A percentile compares a stretch with the other conserved stretches of the same genome.
Conservation (phyloP, 169 alveolate genomes). For the Blepharisma undulans region DNA sequence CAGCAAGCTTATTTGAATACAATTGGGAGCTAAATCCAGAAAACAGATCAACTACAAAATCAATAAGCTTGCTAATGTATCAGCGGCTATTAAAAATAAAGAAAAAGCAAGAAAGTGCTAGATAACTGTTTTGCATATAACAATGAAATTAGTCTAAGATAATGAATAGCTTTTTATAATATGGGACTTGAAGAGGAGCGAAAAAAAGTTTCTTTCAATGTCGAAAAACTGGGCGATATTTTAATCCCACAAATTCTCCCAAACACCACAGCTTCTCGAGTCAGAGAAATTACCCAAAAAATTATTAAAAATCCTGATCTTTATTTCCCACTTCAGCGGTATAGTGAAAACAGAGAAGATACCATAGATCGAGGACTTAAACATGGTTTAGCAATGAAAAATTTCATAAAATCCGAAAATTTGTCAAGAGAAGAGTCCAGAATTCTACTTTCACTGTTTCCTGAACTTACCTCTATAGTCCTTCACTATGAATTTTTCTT, state of each 20-base stretch:
- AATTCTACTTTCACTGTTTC: neutral
- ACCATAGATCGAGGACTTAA: neutral
- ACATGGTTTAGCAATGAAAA: slow-evolving; percentile 24
- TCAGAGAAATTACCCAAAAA: neutral
- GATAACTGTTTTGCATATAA: no score
- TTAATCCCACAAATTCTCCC: neutral
- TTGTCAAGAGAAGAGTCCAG: neutral
- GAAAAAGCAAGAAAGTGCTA: no score
- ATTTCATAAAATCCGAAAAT: neutral
- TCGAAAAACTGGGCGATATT: neutral
- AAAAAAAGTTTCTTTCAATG: neutral
- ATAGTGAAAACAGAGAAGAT: neutral
- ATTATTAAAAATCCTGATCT: neutral
- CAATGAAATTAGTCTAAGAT: no score
- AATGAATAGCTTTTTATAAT: no score
- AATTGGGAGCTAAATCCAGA: slow-evolving; percentile 17
- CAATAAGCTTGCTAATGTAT: neutral
- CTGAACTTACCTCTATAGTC: neutral
- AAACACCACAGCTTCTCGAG: neutral
- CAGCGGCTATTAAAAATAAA: no score
- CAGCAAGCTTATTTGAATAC: neutral
- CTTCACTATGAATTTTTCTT: slow-evolving; percentile 20
- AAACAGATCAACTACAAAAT: neutral
- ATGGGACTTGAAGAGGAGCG: neutral
- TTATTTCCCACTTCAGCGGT: neutral